Percentiles rank a stretch among this genome's conserved stretches.
Evolutionary conservation across 805 yeast species (phyloP).

Genomic region (Candida quercuum): DNA sequence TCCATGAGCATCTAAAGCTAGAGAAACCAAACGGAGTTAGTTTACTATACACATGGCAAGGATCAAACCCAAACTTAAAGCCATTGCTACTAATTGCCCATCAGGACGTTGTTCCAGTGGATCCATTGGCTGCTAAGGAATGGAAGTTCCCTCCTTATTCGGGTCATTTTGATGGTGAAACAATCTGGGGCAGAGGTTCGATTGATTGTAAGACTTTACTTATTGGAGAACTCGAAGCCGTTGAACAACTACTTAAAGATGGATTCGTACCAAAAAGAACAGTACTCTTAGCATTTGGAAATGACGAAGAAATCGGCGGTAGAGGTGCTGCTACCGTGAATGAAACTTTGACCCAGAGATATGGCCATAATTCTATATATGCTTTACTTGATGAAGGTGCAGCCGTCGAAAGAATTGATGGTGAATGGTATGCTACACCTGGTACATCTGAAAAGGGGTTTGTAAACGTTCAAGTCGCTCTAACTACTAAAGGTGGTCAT

Average conservation of each 20-base stretch:
- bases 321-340: constrained; percentile 48
- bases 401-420: constrained; percentile 26
- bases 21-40: constrained; percentile 60
- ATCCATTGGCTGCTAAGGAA: constrained; percentile 43
- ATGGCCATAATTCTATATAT: constrained; percentile 56
- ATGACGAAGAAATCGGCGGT: constrained; percentile 59
- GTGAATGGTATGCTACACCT: constrained; percentile 44
- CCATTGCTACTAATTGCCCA: constrained; percentile 76
- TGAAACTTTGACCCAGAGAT: constrained; percentile 40
- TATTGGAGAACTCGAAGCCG: constrained; percentile 59
- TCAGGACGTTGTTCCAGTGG: constrained; percentile 82
- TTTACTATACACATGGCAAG: constrained; percentile 61
- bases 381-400: constrained; percentile 72
- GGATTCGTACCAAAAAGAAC: constrained; percentile 60
- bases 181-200: constrained; percentile 74
- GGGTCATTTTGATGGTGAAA: constrained; percentile 59
- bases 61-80: constrained; percentile 44
- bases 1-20: constrained; percentile 40
- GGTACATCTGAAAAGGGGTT: constrained; percentile 62
- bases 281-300: constrained; percentile 62
- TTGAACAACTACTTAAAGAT: constrained; percentile 46
- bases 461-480: constrained; percentile 43
- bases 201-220: constrained; percentile 70
- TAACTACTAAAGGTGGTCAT: constrained; percentile 71
- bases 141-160: constrained; percentile 70